These are phyloP conservation scores for Dysphania ambrosioides DNA, from an alignment of 148 eudicot genomes.

Conservation along the genomic window DNA sequence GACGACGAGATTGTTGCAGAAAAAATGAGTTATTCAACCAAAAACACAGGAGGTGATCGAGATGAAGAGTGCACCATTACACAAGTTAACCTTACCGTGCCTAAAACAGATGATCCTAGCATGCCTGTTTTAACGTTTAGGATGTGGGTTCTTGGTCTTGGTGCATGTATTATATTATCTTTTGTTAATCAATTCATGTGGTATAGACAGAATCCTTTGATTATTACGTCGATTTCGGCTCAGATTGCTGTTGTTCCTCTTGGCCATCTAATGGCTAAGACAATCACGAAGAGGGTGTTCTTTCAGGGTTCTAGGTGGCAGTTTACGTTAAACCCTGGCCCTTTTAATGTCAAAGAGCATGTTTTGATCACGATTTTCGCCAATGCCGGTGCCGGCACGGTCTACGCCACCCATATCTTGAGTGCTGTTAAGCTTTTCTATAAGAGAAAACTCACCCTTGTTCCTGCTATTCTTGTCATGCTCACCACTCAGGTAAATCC, in stretches of 20 bases:
- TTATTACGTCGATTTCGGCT: conserved; percentile 54
- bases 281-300: conserved; percentile 51
- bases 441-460: conserved; percentile 48
- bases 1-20: background rate
- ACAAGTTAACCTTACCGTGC: conserved; percentile 72
- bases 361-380: conserved; percentile 88
- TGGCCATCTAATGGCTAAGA: conserved; percentile 74
- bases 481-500: conserved; percentile 64
- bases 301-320: conserved; percentile 50
- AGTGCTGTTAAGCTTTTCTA: conserved; percentile 64
- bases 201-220: conserved; percentile 65
- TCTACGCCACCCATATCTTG: conserved; percentile 74
- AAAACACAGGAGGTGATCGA: background rate
- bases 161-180: conserved; percentile 44
- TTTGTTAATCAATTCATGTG: conserved; percentile 84
- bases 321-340: conserved; percentile 78
- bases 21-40: background rate
- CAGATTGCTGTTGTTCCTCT: conserved; percentile 78
- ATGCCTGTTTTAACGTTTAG: conserved; percentile 69
- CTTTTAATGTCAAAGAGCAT: conserved; percentile 81
- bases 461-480: conserved; percentile 74
- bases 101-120: conserved; percentile 68
- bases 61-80: conserved; percentile 40
- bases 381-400: conserved; percentile 72
- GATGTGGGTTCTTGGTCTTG: conserved; percentile 73